Evolutionary conservation across 2,329 filamentous ascomycete genomes (phyloP).

Genomic region (Aspergillus persii): DNA sequence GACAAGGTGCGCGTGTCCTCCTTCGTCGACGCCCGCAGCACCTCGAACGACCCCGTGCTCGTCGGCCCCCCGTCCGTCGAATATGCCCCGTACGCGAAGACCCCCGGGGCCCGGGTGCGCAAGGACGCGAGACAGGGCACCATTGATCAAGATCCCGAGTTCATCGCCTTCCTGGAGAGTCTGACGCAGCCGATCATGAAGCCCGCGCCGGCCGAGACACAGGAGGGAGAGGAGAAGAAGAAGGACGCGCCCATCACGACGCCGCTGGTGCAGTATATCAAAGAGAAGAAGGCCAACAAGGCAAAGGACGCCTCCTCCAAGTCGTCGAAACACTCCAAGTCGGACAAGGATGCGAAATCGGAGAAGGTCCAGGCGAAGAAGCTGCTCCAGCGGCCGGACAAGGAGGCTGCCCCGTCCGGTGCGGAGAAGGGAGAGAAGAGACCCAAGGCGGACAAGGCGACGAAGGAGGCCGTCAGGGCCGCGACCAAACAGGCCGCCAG

Average conservation of each 20-base stretch:
- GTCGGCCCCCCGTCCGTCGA: slow-evolving; percentile 78
- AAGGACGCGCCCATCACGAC: slow-evolving; percentile 72
- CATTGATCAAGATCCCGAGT: slow-evolving; percentile 94
- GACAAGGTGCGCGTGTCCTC: slow-evolving; percentile 65
- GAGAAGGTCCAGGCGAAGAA: slow-evolving; percentile 44
- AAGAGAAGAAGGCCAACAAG: slow-evolving; percentile 84
- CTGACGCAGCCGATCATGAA: slow-evolving; percentile 72
- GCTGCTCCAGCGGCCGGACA: slow-evolving; percentile 40
- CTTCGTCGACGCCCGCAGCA: slow-evolving; percentile 81
- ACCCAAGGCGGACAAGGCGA: slow-evolving; percentile 53
- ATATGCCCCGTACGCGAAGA: slow-evolving; percentile 78
- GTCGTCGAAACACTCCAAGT: slow-evolving; percentile 41
- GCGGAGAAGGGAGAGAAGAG: slow-evolving; percentile 41
- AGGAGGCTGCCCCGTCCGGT: slow-evolving; percentile 25
- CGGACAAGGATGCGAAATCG: slow-evolving; percentile 40
- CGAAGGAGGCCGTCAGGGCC: slow-evolving; percentile 62
- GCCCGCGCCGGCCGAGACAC: slow-evolving; percentile 49
- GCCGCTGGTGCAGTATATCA: slow-evolving; percentile 83
- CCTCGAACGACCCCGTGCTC: slow-evolving; percentile 67
- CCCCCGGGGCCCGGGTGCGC: slow-evolving; percentile 70
- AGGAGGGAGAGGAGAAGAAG: slow-evolving; percentile 52
- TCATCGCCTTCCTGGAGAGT: slow-evolving; percentile 86
- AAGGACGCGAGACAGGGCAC: slow-evolving; percentile 85
- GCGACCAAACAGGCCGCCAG: slow-evolving; percentile 47
- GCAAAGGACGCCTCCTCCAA: slow-evolving; percentile 57